phyloP scores from a whole-genome alignment of 768 basidiomycete species.

The Hygrophoropsis aurantiaca region DNA sequence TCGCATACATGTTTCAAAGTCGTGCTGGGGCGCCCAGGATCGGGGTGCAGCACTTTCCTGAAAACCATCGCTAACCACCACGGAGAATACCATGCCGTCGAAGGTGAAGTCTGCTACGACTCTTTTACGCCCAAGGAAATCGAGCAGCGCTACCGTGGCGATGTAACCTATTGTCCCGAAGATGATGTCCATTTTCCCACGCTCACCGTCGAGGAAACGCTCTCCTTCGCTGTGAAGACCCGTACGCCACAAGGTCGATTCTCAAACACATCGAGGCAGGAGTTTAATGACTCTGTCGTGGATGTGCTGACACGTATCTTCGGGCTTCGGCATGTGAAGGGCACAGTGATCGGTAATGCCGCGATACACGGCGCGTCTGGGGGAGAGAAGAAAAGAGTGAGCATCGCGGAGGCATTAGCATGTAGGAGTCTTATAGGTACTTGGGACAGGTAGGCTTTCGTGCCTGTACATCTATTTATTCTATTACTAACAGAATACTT shows the following conservation, averaged over 20 bases:
- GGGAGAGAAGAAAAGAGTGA: conserved; percentile 82
- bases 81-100: conserved; percentile 61
- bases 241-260: conserved; percentile 63
- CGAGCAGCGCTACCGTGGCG: conserved; percentile 66
- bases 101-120: conserved; percentile 76
- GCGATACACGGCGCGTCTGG: conserved; percentile 72
- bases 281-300: conserved; percentile 4
- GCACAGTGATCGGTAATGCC: conserved; percentile 81
- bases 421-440: conserved; percentile 57
- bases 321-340: conserved; percentile 69
- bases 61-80: conserved; percentile 80
- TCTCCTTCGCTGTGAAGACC: conserved; percentile 66
- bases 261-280: conserved; percentile 37
- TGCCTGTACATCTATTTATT: background rate
- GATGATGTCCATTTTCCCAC: conserved; percentile 88
- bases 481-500: background rate
- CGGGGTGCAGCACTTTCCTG: conserved; percentile 83
- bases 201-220: conserved; percentile 75
- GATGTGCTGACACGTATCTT: conserved; percentile 69
- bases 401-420: conserved; percentile 69
- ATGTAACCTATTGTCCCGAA: conserved; percentile 79
- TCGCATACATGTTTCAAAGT: no score
- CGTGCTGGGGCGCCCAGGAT: conserved; percentile 82
- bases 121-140: conserved; percentile 69
- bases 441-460: conserved; percentile 60